Conservation (phyloP, 805 yeast species). For the Monosporozyma servazzii region DNA sequence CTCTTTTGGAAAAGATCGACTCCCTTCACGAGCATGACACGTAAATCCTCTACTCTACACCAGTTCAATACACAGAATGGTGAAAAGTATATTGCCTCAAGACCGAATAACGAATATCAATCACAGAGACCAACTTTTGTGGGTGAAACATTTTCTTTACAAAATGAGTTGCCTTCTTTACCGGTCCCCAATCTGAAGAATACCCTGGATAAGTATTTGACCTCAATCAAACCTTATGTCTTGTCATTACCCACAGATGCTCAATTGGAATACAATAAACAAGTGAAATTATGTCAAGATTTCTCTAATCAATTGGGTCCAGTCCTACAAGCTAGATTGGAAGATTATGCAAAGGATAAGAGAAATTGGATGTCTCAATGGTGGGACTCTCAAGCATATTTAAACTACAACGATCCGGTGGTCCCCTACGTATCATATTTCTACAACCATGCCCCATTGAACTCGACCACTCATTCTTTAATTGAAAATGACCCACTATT, state of each 20-base stretch:
- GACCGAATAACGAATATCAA: constrained; percentile 18
- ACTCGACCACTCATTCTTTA: constrained; percentile 26
- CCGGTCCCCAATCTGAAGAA: constrained; percentile 79
- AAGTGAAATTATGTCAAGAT: constrained; percentile 50
- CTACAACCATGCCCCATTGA: constrained; percentile 65
- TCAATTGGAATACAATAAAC: constrained; percentile 33
- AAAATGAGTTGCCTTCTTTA: constrained; percentile 64
- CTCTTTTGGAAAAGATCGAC: not conserved
- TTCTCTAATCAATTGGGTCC: constrained; percentile 64
- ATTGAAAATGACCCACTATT: constrained; percentile 55
- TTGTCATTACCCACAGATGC: constrained; percentile 35
- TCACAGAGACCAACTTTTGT: constrained; percentile 27
- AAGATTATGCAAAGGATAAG: constrained; percentile 41
- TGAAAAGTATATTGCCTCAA: constrained; percentile 20
- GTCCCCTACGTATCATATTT: constrained; percentile 91
- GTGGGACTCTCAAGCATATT: constrained; percentile 93
- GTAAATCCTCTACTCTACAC: constrained; percentile 2
- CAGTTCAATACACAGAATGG: constrained; percentile 21
- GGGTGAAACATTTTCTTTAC: constrained; percentile 67
- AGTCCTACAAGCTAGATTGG: constrained; percentile 56
- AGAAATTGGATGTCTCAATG: constrained; percentile 86
- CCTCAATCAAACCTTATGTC: constrained; percentile 58
- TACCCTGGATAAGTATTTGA: constrained; percentile 61
- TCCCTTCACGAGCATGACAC: not conserved
- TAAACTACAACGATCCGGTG: constrained; percentile 88